Base-by-base conservation (phyloP, 106 monocot genomes). In the Dendrobium nobile region DNA sequence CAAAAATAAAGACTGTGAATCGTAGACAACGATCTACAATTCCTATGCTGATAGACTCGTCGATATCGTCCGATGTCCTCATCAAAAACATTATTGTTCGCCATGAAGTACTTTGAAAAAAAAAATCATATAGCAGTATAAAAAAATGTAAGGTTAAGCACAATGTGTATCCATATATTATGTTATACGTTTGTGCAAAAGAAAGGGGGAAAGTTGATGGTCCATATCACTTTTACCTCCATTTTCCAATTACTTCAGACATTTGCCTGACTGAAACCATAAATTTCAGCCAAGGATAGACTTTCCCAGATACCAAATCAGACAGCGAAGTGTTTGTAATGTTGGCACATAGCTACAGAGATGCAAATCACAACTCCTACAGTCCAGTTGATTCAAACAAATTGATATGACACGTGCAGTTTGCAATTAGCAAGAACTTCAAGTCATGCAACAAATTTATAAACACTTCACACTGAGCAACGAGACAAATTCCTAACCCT, bases 401-500 rank as follows among this genome's bases (percentile, higher is more conserved):
- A 74, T 43, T 3, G 43, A 43, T 74, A 24, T 1, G 20, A 43
- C 24, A 42, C 74, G 16, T 20, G 43, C 20, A 20, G 41, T 43
- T 7, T 74, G 43, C 18, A 74, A 42, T 42, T 19, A 18, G 5
- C 43, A 43, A 41, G 6, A 41, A 20, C 43, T 74, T 74, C 33
- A 18, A 19, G 74, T 74, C 41, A 74, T 19, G 41, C 74, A 74
- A 41, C 7, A 4, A 47, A 47, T n/a, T 44, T 37, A 75, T 24
- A 75, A 9, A 0, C 9, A 9, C 9, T 47, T 24, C 4, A 48
- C 5, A 74, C 20, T 27, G 22, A 47, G 47, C 45, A 74, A 27
- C 47, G 26, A 76, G 26, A 48, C 43, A 18, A 76, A 48, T 27
- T 76, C 18, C 74, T 4, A 74, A 44, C 74, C 72, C 72, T 72